Evolutionary conservation across 2,329 filamentous ascomycete genomes (phyloP).

Genomic region (Pezicula carpinea): DNA sequence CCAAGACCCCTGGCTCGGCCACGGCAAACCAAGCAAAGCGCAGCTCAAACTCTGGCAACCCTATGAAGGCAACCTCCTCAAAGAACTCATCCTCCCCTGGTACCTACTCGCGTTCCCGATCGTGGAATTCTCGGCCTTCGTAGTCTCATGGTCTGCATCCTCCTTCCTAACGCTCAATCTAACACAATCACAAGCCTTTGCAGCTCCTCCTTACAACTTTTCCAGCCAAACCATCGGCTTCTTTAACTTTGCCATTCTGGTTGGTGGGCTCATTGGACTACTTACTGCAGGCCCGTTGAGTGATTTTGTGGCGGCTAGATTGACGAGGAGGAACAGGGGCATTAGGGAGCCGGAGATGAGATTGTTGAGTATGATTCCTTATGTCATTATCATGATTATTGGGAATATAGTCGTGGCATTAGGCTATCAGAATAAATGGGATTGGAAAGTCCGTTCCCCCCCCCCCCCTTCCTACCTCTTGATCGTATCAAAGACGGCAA

Average conservation of each 20-base stretch:
- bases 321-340: constrained; percentile 26
- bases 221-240: constrained; percentile 42
- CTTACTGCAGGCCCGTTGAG: constrained; percentile 43
- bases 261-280: constrained; percentile 40
- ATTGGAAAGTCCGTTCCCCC: constrained; percentile 39
- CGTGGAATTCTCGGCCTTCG: constrained; percentile 56
- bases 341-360: constrained; percentile 34
- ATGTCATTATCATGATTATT: constrained; percentile 36
- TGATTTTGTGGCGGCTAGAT: constrained; percentile 29
- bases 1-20: constrained; percentile 50
- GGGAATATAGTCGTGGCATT: constrained; percentile 52
- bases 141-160: constrained; percentile 55
- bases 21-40: constrained; percentile 46
- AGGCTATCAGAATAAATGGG: constrained; percentile 48
- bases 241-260: constrained; percentile 45
- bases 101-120: constrained; percentile 60
- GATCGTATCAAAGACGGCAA: background rate
- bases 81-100: constrained; percentile 57
- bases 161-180: constrained; percentile 54
- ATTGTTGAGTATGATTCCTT: constrained; percentile 28
- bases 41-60: constrained; percentile 52
- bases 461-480: background rate
- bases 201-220: constrained; percentile 23
- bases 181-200: constrained; percentile 41
- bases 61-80: constrained; percentile 41